These are phyloP conservation scores for Halteria grandinella DNA, from an alignment of 73 alveolate genomes.

Conservation along the genomic window DNA sequence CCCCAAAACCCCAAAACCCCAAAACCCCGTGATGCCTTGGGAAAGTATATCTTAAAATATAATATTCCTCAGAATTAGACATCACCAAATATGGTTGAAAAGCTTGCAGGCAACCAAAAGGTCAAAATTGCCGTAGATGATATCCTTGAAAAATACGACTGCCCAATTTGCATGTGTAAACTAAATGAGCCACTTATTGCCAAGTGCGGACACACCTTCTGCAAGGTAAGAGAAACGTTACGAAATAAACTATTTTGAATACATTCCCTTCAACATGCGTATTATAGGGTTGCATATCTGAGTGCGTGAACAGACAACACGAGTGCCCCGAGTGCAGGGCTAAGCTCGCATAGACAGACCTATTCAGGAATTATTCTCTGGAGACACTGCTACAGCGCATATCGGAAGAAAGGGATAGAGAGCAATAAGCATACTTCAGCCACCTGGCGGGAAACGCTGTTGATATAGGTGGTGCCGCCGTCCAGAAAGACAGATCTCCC, in stretches of 20 bases:
- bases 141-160: conserved; percentile 33
- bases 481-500: conserved; percentile 32
- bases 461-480: neutral
- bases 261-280: too few relatives aligned
- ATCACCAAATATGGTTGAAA: conserved; percentile 5
- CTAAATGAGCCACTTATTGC: conserved; percentile 46
- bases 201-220: conserved; percentile 58
- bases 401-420: conserved; percentile 33
- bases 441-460: conserved; percentile 53
- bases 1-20: too few relatives aligned
- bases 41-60: too few relatives aligned
- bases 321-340: conserved; percentile 53
- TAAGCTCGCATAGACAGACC: neutral
- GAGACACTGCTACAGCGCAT: neutral
- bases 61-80: neutral
- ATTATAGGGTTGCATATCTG: conserved; percentile 41
- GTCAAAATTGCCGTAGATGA: conserved; percentile 37
- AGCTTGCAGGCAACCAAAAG: neutral
- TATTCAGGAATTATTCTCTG: conserved; percentile 27
- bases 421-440: conserved; percentile 10
- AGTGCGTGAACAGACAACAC: conserved; percentile 42
- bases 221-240: conserved; percentile 30
- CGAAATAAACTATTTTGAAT: too few relatives aligned
- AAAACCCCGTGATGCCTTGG: too few relatives aligned
- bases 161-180: conserved; percentile 56